Evolutionary conservation across 2,329 filamentous ascomycete genomes (phyloP).

Genomic region (Decorospora gaudefroyi): DNA sequence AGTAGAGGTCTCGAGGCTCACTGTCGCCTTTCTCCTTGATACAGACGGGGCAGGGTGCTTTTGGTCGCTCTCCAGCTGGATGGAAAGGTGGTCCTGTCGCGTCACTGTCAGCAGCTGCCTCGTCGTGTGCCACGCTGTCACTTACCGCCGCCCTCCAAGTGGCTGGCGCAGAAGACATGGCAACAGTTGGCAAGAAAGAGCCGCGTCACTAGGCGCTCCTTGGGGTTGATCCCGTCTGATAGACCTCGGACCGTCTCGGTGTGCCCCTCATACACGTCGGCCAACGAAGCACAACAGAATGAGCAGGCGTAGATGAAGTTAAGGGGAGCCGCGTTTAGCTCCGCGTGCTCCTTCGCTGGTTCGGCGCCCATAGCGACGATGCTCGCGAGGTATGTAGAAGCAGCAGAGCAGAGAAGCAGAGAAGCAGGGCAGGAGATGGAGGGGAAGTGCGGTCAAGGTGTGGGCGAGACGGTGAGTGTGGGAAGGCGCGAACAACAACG

Average conservation of each 20-base stretch:
- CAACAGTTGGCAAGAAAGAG: constrained; percentile 56
- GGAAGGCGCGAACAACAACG: constrained; percentile 23
- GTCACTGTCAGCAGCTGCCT: constrained; percentile 3
- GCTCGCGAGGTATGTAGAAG: neutral
- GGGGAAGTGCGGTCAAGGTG: constrained; percentile 7
- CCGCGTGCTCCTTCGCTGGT: constrained; percentile 14
- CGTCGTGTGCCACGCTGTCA: neutral
- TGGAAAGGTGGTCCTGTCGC: constrained; percentile 53
- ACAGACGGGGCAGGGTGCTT: constrained; percentile 54
- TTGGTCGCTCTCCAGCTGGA: constrained; percentile 47
- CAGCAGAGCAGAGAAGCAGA: constrained; percentile 3
- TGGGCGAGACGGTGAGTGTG: neutral
- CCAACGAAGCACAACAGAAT: constrained; percentile 53
- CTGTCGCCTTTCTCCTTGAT: constrained; percentile 43
- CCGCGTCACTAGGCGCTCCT: constrained; percentile 49
- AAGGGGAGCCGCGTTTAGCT: constrained; percentile 42
- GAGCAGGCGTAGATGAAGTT: constrained; percentile 57
- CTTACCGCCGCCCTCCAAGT: constrained; percentile 56
- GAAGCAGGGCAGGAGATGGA: constrained; percentile 2
- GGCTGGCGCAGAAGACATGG: constrained; percentile 55
- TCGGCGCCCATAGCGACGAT: constrained; percentile 18
- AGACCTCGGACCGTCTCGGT: constrained; percentile 47
- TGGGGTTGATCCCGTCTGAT: constrained; percentile 43
- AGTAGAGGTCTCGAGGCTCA: constrained; percentile 48
- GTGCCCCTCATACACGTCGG: constrained; percentile 52